phyloP scores from a whole-genome alignment of 495 filamentous ascomycete genomes.

The Bacidia gigantensis region DNA sequence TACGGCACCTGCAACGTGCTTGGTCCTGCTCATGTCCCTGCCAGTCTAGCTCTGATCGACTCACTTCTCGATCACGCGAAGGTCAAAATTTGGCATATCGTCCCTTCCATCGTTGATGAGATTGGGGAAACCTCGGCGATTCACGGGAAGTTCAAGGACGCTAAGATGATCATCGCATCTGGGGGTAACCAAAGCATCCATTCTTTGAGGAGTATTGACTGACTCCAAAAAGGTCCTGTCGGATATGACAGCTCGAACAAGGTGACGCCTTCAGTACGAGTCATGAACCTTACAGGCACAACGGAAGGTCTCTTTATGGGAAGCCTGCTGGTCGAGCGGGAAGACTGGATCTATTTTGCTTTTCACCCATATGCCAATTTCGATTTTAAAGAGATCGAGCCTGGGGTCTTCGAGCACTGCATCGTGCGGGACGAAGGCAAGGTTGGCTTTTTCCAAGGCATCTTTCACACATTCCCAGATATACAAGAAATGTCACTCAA shows the following conservation, averaged over 20 bases:
- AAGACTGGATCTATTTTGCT: background rate
- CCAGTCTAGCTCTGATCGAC: slow-evolving; percentile 20
- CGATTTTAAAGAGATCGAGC: slow-evolving; percentile 27
- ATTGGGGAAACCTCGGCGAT: slow-evolving; percentile 20
- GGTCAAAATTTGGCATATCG: slow-evolving; percentile 23
- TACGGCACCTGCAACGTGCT: slow-evolving; percentile 20
- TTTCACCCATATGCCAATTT: slow-evolving; percentile 1
- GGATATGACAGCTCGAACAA: too few relatives aligned
- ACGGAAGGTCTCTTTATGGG: slow-evolving; percentile 28
- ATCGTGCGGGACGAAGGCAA: slow-evolving; percentile 30
- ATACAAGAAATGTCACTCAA: slow-evolving; percentile 37
- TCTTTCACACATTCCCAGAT: slow-evolving; percentile 43
- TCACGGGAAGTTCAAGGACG: slow-evolving; percentile 15
- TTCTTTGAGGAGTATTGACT: too few relatives aligned
- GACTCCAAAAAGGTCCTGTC: too few relatives aligned
- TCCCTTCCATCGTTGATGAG: slow-evolving; percentile 25
- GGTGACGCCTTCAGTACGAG: slow-evolving; percentile 17
- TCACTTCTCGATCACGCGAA: slow-evolving; percentile 17
- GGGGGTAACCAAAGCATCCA: too few relatives aligned
- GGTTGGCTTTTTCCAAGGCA: slow-evolving; percentile 28
- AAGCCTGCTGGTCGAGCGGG: background rate
- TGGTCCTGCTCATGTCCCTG: slow-evolving; percentile 19
- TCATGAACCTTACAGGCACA: slow-evolving; percentile 18
- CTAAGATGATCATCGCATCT: slow-evolving; percentile 25
- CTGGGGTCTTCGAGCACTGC: slow-evolving; percentile 32